Base-by-base conservation (phyloP, 208 protist species). In the Trypanosoma vivax region DNA sequence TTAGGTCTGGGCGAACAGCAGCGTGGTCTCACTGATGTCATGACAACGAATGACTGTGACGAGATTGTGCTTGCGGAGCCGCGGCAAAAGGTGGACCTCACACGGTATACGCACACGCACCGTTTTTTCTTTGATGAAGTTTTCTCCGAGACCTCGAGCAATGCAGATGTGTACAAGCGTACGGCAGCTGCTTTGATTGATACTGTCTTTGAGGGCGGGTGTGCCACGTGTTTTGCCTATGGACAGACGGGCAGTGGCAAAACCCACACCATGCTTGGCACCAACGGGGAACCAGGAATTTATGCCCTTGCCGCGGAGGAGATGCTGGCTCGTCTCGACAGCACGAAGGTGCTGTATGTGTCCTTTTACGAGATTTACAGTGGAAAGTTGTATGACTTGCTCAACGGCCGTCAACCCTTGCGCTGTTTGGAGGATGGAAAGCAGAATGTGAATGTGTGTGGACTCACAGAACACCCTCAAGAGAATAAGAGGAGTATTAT, bases 301-400 rank as follows among this genome's bases (percentile, higher is more conserved):
- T 96, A 96, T 62, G 65, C 76, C 27, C 59, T 95, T 16, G 90
- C 85, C 3, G 69, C 83, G 19, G 30, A 55, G 33, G 92, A 97
- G 48, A 86, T 97, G 14, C 95, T 96, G 30, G 41, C 45, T 7
- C 53, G 68, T 40, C 30, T 88, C 31, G 66, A 67, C 24, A 54
- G 79, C 18, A 70, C 57, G 6, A 70, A 78, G 35, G 66, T 65
- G 10, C 67, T 87, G 51, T 90, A 56, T 49, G 72, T 93, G 10
- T 78, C 79, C 6, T 78, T 95, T 64, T 92, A 93, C 76, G 95
- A 97, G 55, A 96, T 96, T 25, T 93, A 97, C 60, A 87, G 85
- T 33, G 90, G 86, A 16, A 83, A 92, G 52, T 68, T 96, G 34
- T 97, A 83, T 77, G 96, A 98, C 62, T 50, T 98, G 50, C 74